phyloP scores from a whole-genome alignment of 805 yeast genomes.

The Yamadazyma endophytica region DNA sequence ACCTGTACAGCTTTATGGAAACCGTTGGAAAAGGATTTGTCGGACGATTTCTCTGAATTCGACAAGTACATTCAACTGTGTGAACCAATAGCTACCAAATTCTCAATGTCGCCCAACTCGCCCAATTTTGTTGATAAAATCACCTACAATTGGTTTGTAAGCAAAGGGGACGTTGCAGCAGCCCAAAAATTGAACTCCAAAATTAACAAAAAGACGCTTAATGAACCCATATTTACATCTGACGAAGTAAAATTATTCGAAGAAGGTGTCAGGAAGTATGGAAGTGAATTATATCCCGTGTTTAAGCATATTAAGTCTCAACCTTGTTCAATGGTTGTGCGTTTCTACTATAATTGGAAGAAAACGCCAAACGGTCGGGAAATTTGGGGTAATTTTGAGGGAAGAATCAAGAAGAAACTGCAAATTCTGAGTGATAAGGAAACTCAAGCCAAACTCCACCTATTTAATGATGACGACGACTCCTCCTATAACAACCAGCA shows the following conservation, averaged over 20 bases:
- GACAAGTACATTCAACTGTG: conserved; percentile 56
- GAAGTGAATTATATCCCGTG: conserved; percentile 77
- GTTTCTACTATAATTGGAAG: conserved; percentile 90
- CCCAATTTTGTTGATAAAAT: conserved; percentile 83
- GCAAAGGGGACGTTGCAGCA: conserved; percentile 44
- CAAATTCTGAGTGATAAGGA: conserved; percentile 26
- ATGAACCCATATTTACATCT: conserved; percentile 70
- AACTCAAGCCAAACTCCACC: conserved; percentile 14
- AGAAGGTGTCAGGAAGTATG: conserved; percentile 64
- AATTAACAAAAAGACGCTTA: conserved; percentile 54
- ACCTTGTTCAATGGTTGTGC: conserved; percentile 70
- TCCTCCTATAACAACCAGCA: conserved; percentile 62
- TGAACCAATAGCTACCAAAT: conserved; percentile 49
- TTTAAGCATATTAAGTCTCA: conserved; percentile 69
- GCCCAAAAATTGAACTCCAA: conserved; percentile 45
- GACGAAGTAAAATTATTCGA: conserved; percentile 71
- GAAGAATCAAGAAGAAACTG: conserved; percentile 58
- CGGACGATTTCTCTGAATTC: conserved; percentile 28
- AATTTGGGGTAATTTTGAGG: conserved; percentile 81
- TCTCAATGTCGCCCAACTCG: conserved; percentile 56
- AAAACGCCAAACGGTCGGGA: conserved; percentile 69
- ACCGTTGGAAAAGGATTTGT: conserved; percentile 28
- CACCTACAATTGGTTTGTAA: conserved; percentile 49
- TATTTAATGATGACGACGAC: conserved; percentile 67
- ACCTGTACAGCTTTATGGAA: conserved; percentile 69